phyloP scores from a whole-genome alignment of 805 yeast species.

The Myxozyma monticola region DNA sequence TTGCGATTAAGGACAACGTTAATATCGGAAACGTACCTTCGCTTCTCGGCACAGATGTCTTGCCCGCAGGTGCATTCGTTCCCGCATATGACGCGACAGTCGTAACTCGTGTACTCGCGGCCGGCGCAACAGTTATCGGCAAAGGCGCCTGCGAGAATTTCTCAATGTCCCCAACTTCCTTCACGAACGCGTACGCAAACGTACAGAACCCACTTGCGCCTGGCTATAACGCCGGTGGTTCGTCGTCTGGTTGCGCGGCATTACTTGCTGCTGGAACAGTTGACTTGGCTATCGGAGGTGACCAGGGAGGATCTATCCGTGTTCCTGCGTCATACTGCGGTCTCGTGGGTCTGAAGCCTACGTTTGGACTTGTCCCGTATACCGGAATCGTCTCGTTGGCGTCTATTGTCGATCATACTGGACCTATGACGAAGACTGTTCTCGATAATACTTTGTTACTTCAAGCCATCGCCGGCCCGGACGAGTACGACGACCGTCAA shows the following conservation, averaged over 20 bases:
- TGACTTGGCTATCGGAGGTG: constrained; percentile 51
- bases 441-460: constrained; percentile 40
- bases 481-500: constrained; percentile 42
- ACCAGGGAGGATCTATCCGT: constrained; percentile 55
- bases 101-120: constrained; percentile 40
- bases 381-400: constrained; percentile 44
- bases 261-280: constrained; percentile 50
- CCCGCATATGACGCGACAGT: constrained; percentile 44
- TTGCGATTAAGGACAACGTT: constrained; percentile 42
- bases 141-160: constrained; percentile 43
- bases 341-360: constrained; percentile 48
- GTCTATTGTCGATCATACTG: constrained; percentile 42
- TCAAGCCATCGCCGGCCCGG: constrained; percentile 42
- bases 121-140: constrained; percentile 42
- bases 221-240: constrained; percentile 49
- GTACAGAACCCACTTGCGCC: constrained; percentile 47
- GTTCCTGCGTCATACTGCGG: constrained; percentile 49
- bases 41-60: constrained; percentile 42
- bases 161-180: constrained; percentile 40
- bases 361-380: constrained; percentile 46
- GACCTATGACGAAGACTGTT: constrained; percentile 44
- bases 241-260: constrained; percentile 57
- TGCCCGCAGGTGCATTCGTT: constrained; percentile 35
- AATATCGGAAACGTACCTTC: constrained; percentile 43
- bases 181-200: constrained; percentile 45